Percentiles rank a stretch among this genome's conserved stretches.
These are phyloP conservation scores for Uronychia setigera DNA, from an alignment of 73 alveolate genomes.

Conservation along the genomic window DNA sequence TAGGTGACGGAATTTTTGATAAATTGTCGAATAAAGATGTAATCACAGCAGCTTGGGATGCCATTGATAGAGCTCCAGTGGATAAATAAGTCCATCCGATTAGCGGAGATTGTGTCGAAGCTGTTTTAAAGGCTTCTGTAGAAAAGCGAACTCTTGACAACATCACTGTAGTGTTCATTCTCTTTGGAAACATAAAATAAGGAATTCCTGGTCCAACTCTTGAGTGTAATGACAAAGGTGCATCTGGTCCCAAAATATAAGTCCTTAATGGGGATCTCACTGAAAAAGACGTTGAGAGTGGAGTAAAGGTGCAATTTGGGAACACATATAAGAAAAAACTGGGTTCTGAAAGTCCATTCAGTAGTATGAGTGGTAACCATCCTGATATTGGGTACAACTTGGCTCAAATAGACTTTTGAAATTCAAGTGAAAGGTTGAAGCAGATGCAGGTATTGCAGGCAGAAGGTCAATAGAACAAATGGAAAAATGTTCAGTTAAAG, in stretches of 20 bases:
- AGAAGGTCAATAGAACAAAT: too few relatives aligned
- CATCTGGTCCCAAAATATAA: neutral
- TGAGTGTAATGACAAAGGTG: neutral
- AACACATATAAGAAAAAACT: too few relatives aligned
- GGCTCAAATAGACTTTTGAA: too few relatives aligned
- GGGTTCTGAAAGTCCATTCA: too few relatives aligned
- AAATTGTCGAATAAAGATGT: slow-evolving; percentile 76
- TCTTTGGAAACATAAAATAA: slow-evolving; percentile 1
- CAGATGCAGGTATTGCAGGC: too few relatives aligned
- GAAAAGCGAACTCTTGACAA: slow-evolving; percentile 88
- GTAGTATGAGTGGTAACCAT: too few relatives aligned
- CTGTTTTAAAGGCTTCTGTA: slow-evolving; percentile 82
- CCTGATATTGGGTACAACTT: too few relatives aligned
- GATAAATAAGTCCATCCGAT: slow-evolving; percentile 58
- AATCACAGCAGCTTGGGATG: slow-evolving; percentile 72
- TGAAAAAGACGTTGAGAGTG: neutral
- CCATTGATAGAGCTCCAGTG: slow-evolving; percentile 9
- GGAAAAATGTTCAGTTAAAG: too few relatives aligned
- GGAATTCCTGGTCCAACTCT: neutral
- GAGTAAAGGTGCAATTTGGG: too few relatives aligned
- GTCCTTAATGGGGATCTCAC: neutral
- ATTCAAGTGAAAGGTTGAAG: too few relatives aligned
- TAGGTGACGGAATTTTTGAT: slow-evolving; percentile 88
- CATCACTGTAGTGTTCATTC: slow-evolving; percentile 84
- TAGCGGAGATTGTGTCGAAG: slow-evolving; percentile 89